Base-by-base conservation (phyloP, 352 stramenopile genomes). In the Aphanomyces stellatus region DNA sequence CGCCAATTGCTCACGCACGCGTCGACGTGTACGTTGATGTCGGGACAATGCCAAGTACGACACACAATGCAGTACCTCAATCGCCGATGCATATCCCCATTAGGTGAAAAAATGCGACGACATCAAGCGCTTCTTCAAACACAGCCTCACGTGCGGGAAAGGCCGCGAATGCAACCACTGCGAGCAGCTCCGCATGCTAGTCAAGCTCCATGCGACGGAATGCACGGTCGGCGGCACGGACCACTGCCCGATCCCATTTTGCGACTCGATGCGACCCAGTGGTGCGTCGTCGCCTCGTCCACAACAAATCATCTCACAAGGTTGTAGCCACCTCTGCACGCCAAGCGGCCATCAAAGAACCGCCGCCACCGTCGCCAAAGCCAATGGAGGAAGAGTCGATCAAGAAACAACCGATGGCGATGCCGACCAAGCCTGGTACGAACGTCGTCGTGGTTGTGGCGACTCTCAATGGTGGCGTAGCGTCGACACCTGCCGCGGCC, bases 131-230 rank as follows among this genome's bases (percentile, higher is more conserved):
- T 82, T 92, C 33, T 93, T 95, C 67, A 91, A 93, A 65, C 86
- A 95, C 72, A 95, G 82, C 31, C 73, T 79, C 24, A 90, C 82
- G 1, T 95, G 86, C 60, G 78, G 77, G 43, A 81, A 79, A 1
- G 77, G 78, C 10, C 80, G 84, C 27, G 77, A 79, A 27, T 93
- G 86, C 61, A 82, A 76, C 25, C 82, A 92, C 62, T 95, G 86
- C 33, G 81, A 90, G 31, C 86, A 95, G 63, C 53, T 95, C 17
- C 88, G 88, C 67, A 85, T 81, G 8, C 71, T 95, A 4, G 86
- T 93, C 8, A 91, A 95, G 40, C 91, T 92, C 43, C 84, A 95
- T 59, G 84, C 81, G 0, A 89, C 90, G 53, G 86, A 93, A 61
- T 95, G 86, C 28, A 40, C 69, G 2, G 74, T 88, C n/a, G 70